phyloP scores from a whole-genome alignment of 805 yeast species.

The Kodamaea kakaduensis region DNA sequence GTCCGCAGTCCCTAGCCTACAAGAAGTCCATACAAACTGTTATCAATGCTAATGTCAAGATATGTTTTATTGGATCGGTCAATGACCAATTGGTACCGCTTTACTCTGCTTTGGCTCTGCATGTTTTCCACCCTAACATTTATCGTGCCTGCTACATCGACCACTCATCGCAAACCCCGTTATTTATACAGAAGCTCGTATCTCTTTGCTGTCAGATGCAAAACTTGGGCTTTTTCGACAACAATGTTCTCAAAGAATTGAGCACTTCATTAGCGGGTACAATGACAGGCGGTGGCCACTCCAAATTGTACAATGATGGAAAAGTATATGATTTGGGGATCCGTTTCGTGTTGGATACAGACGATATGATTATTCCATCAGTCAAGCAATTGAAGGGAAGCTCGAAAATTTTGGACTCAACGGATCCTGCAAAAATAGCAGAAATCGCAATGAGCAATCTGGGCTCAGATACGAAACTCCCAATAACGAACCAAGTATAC shows the following conservation, averaged over 20 bases:
- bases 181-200: slow-evolving; percentile 70
- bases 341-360: slow-evolving; percentile 70
- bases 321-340: slow-evolving; percentile 81
- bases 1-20: slow-evolving; percentile 67
- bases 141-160: slow-evolving; percentile 88
- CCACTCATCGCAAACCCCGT: slow-evolving; percentile 71
- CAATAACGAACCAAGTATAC: slow-evolving; percentile 33
- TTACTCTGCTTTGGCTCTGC: slow-evolving; percentile 80
- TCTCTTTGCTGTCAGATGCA: slow-evolving; percentile 68
- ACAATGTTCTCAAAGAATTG: slow-evolving; percentile 80
- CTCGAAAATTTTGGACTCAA: no score
- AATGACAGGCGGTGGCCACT: slow-evolving; percentile 93
- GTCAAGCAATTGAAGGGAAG: slow-evolving; percentile 21
- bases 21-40: slow-evolving; percentile 62
- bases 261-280: slow-evolving; percentile 77
- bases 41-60: slow-evolving; percentile 66
- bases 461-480: slow-evolving; percentile 15
- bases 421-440: no score
- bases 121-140: slow-evolving; percentile 83
- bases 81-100: slow-evolving; percentile 94
- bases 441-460: neutral
- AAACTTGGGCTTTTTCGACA: slow-evolving; percentile 78
- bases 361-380: slow-evolving; percentile 47
- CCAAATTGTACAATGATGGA: slow-evolving; percentile 79
- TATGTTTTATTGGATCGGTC: slow-evolving; percentile 81